Percentiles rank a stretch among this genome's conserved stretches.
Conservation (phyloP, 805 yeast species). For the Debaryomyces tyrocola region DNA sequence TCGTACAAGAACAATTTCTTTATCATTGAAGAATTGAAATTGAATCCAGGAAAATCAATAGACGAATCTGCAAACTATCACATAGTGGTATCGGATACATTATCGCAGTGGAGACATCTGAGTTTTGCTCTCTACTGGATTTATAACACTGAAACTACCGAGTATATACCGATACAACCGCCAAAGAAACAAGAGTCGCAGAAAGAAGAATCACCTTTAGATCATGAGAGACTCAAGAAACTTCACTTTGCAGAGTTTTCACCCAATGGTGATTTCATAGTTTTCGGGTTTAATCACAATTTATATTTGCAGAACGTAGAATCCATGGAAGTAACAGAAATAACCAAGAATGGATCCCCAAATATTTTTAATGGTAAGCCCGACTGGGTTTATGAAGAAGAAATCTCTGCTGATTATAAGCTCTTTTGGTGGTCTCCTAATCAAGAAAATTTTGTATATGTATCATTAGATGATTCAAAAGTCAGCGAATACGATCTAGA, state of each 20-base stretch:
- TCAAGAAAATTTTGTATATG: constrained; percentile 53
- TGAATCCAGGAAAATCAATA: constrained; percentile 43
- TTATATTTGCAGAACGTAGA: constrained; percentile 47
- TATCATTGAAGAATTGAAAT: constrained; percentile 27
- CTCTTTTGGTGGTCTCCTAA: constrained; percentile 79
- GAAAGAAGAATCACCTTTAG: constrained; percentile 6
- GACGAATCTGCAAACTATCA: constrained; percentile 45
- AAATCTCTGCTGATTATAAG: constrained; percentile 55
- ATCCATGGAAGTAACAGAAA: constrained; percentile 19
- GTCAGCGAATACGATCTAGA: constrained; percentile 56
- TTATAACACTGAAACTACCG: constrained; percentile 22
- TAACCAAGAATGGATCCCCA: constrained; percentile 54
- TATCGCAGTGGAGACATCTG: constrained; percentile 45
- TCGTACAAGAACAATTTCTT: constrained; percentile 40
- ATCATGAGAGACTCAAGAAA: constrained; percentile 18
- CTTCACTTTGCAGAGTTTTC: constrained; percentile 61
- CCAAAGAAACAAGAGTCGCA: constrained; percentile 9
- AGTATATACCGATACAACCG: constrained; percentile 36
- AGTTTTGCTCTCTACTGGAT: constrained; percentile 38
- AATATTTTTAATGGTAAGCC: constrained; percentile 65
- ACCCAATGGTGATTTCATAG: constrained; percentile 54
- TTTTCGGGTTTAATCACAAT: constrained; percentile 58
- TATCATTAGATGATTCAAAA: constrained; percentile 56
- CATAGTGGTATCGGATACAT: constrained; percentile 52
- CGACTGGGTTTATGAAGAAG: constrained; percentile 88